These are phyloP conservation scores for Tuber aestivum DNA, from an alignment of 495 filamentous ascomycete species.

Conservation along the genomic window DNA sequence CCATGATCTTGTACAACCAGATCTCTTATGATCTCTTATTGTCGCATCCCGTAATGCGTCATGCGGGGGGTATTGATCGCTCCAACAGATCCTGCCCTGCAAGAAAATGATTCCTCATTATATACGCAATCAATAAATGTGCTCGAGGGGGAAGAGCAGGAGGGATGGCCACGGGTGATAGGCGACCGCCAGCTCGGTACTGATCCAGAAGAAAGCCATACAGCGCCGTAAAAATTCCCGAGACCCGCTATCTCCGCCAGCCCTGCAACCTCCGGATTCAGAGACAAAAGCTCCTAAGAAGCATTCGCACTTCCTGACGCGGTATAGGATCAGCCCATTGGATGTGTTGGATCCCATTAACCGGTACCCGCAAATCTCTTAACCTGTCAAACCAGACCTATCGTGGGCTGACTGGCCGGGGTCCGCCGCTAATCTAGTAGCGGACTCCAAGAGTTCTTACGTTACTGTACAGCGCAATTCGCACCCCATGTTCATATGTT, in stretches of 20 bases:
- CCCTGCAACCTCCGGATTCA: background rate
- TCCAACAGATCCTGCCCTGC: background rate
- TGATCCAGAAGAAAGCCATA: background rate
- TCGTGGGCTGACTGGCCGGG: background rate
- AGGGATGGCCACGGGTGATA: background rate
- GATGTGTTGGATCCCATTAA: background rate
- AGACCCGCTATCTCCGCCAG: background rate
- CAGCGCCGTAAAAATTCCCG: background rate
- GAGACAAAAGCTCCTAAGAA: background rate
- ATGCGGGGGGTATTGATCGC: slow-evolving; percentile 3
- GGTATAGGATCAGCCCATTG: background rate
- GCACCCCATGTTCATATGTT: background rate
- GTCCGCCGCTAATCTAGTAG: background rate
- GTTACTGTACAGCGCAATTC: background rate
- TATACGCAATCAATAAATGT: background rate
- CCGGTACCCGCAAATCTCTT: background rate
- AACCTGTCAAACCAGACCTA: background rate
- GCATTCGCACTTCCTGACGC: background rate
- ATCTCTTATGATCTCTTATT: background rate
- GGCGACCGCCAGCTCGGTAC: background rate
- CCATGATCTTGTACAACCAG: background rate
- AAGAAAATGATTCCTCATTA: background rate
- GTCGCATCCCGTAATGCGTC: background rate
- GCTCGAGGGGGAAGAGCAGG: background rate
- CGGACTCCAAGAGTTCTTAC: background rate